These are phyloP conservation scores for Xylaria digitata DNA, from an alignment of 2,329 filamentous ascomycete genomes.

Conservation along the genomic window DNA sequence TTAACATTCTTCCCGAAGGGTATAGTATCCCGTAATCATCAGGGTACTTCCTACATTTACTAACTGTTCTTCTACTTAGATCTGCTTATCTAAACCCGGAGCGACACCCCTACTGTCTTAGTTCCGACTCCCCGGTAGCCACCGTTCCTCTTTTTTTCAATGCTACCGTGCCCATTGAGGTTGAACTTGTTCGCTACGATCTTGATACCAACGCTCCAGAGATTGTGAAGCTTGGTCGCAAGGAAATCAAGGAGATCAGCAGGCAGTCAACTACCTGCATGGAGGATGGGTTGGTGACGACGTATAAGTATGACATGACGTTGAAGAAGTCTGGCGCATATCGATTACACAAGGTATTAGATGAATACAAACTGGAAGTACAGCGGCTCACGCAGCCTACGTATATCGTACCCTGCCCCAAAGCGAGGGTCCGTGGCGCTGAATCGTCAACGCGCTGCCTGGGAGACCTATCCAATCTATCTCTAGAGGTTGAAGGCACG, in stretches of 20 bases:
- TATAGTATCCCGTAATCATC: slow-evolving; percentile 51
- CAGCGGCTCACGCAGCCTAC: slow-evolving; percentile 80
- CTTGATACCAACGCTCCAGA: slow-evolving; percentile 84
- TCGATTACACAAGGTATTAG: slow-evolving; percentile 83
- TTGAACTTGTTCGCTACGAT: slow-evolving; percentile 90
- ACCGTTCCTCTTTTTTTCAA: slow-evolving; percentile 91
- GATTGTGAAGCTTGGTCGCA: slow-evolving; percentile 77
- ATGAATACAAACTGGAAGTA: slow-evolving; percentile 94
- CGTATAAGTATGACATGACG: slow-evolving; percentile 76
- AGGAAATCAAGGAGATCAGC: slow-evolving; percentile 79
- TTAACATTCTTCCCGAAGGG: slow-evolving; percentile 97
- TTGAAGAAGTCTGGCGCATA: slow-evolving; percentile 92
- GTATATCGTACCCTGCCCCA: slow-evolving; percentile 87
- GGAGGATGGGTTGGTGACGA: slow-evolving; percentile 68
- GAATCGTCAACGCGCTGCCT: slow-evolving; percentile 77
- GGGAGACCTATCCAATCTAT: slow-evolving; percentile 87
- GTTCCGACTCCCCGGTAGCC: slow-evolving; percentile 68
- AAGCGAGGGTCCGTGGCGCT: slow-evolving; percentile 75
- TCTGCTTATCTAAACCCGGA: slow-evolving; percentile 90
- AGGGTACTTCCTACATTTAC: slow-evolving; percentile 28
- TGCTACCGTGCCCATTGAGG: slow-evolving; percentile 86
- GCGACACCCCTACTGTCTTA: slow-evolving; percentile 82
- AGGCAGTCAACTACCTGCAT: slow-evolving; percentile 74
- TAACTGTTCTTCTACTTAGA: slow-evolving; percentile 55
- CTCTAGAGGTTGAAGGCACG: slow-evolving; percentile 85